Conservation (phyloP, 139 green algal genomes). For the Astrephomene gubernaculifera region DNA sequence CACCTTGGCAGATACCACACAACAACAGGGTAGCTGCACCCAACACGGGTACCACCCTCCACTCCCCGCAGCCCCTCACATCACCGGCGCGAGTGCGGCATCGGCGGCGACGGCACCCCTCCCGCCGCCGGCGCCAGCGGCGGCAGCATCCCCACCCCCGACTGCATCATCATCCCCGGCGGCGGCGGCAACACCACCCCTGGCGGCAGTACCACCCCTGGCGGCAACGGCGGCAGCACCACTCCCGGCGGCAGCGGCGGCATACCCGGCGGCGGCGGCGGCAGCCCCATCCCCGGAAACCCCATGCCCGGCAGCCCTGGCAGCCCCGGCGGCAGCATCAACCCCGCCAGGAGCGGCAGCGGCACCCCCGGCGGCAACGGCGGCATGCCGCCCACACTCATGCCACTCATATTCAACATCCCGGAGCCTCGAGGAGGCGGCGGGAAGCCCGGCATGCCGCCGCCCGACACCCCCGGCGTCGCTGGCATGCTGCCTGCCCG, state of each 20-base stretch:
- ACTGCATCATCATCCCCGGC: slow-evolving; percentile 12
- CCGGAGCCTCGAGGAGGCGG: background rate
- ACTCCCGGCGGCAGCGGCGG: background rate
- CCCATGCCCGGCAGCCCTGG: background rate
- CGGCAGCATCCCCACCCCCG: background rate
- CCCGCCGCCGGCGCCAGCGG: background rate
- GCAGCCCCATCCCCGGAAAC: slow-evolving; percentile 1
- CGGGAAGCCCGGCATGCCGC: background rate
- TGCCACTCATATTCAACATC: background rate
- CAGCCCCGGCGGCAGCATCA: background rate
- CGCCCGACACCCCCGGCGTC: no score
- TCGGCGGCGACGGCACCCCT: no score
- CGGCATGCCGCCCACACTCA: background rate
- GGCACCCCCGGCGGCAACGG: background rate
- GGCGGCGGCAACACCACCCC: background rate
- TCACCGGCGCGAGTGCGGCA: no score
- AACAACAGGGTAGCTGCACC: no score
- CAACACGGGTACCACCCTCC: no score
- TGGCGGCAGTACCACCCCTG: background rate
- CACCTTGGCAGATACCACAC: no score
- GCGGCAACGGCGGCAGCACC: background rate
- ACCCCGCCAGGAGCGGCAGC: background rate
- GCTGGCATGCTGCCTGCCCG: background rate
- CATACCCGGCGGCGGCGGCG: background rate
- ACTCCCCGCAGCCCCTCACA: no score